Conservation (phyloP, 257 asterid species). For the Nicotiana tomentosiformis region DNA sequence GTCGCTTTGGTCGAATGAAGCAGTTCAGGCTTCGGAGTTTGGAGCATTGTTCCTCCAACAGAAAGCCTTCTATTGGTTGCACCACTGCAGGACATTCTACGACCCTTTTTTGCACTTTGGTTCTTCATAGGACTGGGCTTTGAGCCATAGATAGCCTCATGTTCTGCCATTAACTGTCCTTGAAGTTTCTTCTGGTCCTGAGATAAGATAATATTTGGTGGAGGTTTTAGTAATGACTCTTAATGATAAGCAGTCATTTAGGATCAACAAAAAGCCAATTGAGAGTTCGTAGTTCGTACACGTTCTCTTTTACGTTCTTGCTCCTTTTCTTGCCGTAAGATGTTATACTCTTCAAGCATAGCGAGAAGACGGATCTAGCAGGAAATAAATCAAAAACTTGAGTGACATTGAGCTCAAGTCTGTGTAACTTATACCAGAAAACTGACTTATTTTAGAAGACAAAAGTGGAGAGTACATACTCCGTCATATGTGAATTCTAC, state of each 20-base stretch:
- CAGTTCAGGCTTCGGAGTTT: slow-evolving; percentile 27
- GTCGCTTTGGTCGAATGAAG: slow-evolving; percentile 32
- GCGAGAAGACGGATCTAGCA: slow-evolving; percentile 68
- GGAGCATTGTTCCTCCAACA: slow-evolving; percentile 31
- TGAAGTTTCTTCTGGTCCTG: slow-evolving; percentile 74
- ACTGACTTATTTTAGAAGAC: background rate
- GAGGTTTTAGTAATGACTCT: background rate
- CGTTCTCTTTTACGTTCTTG: slow-evolving; percentile 81
- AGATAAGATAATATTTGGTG: slow-evolving; percentile 3
- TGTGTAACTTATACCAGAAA: background rate
- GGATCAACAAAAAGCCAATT: background rate
- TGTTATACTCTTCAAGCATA: slow-evolving; percentile 74
- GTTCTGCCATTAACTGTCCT: slow-evolving; percentile 45
- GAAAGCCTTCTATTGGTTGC: slow-evolving; percentile 30
- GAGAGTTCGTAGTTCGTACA: slow-evolving; percentile 43
- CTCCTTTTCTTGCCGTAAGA: slow-evolving; percentile 81
- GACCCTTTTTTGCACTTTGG: slow-evolving; percentile 34
- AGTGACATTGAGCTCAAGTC: background rate
- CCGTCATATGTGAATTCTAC: slow-evolving; percentile 80
- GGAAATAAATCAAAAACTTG: background rate
- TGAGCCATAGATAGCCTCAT: slow-evolving; percentile 44
- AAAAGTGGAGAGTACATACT: slow-evolving; percentile 31
- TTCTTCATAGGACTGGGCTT: slow-evolving; percentile 46
- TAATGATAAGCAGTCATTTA: background rate
- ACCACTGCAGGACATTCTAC: slow-evolving; percentile 32